Evolutionary conservation across 2,329 filamentous ascomycete species (phyloP), one percentile per base, ranked within the genome.

Genomic region (Akanthomyces lecanii): DNA sequence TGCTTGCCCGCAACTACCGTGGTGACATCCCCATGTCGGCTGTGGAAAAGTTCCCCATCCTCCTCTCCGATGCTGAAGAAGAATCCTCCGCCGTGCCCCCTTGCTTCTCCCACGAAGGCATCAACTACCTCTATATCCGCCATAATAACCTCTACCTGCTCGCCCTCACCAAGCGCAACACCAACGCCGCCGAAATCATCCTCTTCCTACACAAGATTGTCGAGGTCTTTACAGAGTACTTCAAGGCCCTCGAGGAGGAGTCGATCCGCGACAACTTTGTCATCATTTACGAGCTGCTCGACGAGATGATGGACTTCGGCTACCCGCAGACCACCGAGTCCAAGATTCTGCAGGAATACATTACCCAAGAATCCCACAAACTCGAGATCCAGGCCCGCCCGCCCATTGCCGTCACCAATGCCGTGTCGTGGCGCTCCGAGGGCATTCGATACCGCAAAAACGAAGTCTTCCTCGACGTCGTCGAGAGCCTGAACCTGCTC

Each of bases 261-360:
- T 97, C 92, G 71, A 99, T 99, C 75, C 88, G 95, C 70, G 95
- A 99, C 82, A 99, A 99, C 81, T 99, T 99, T 74, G 95, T 99
- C 76, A 88, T 99, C 74, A 99, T 99, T 73, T 99, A 99, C 82
- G 95, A 99, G 78, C 80, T 99, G 65, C 85, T 99, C 66, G 95
- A 99, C 74, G 95, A 99, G 81, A 99, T 99, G 95, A 99, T 99
- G 95, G 95, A 99, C 78, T 99, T 99, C 82, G 95, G 95, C 67
- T 97, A 99, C 76, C 95, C 95, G 6, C 95, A 99, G 77, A 99
- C 95, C 11, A 99, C 95, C 68, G 95, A 99, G 77, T 91, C 87
- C 76, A 99, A 99, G 85, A 99, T 99, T 75, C 81, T 99, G 65
- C 95, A 99, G 77, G 95, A 99, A 81, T 97, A 97, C 81, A 99